Base-by-base conservation (phyloP, 2,329 filamentous ascomycete genomes). In the Bertia moriformis region DNA sequence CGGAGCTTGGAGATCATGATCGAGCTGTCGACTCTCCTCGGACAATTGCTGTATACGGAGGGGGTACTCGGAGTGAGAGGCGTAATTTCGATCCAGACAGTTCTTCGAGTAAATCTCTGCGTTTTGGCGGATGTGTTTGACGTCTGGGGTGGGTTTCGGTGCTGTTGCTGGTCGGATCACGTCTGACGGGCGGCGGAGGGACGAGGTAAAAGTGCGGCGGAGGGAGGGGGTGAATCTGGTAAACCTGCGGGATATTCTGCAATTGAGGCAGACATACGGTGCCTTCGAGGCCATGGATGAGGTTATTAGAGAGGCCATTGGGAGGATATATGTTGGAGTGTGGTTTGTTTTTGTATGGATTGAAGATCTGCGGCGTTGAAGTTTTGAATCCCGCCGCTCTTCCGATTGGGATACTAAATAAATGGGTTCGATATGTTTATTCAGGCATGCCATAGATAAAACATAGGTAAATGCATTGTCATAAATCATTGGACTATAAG, bases 71-170 rank as follows among this genome's bases (percentile, higher is more conserved):
- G 32, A 7, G 32, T 35, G 32, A 7, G 32, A 7, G 7, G 32
- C 61, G 54, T 83, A 83, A 49, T 83, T 83, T 35, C 80, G 67
- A 47, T 87, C 79, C 43, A 81, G 56, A 59, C 85, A 93, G 53
- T 93, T 96, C 47, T 80, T 67, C 48, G 82, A 72, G 65, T 95
- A 83, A 14, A 93, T 69, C 13, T 79, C 73, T 14, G 83, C 75
- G 58, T 93, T 83, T 52, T 86, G 73, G 42, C 88, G 87, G 56
- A 98, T 94, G 61, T 91, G 81, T 57, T 85, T 89, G 54, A 93
- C 71, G 62, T 95, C 83, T 47, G 93, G 71, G 37, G 71, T 71
- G 18, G 84, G 75, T 55, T 85, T 89, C 10, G 86, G 87, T 13
- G 84, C 87, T 39, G 72, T 78, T 2, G 81, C 67, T 3, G 83